Base-by-base conservation (phyloP, 2,329 filamentous ascomycete species). In the Penicillium palitans region DNA sequence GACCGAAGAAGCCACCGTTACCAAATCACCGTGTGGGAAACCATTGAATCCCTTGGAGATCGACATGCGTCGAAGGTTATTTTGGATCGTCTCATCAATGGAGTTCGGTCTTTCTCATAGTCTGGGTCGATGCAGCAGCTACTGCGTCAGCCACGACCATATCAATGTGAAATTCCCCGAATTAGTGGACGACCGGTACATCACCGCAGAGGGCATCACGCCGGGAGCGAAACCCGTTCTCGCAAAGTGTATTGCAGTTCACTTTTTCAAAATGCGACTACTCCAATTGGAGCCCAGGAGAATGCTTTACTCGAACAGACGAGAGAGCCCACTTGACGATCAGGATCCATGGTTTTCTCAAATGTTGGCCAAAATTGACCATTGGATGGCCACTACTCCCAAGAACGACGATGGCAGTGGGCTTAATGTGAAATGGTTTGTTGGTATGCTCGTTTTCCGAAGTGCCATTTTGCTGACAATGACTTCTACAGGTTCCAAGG, bases 211-310 rank as follows among this genome's bases (percentile, higher is more conserved):
- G 35, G 93, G 91, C 3, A 89, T 97, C 57, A 78, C 86, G 24
- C 83, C 87, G 0, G 82, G 80, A 12, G 90, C 88, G 1, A 88
- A 88, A 6, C 82, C 85, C 2, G 91, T 90, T 39, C 83, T 93
- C 65, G 91, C 90, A 70, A 99, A 99, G 74, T 85, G 90, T 67
- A 87, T 96, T 27, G 88, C 91, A 2, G 92, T 97, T 61, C 93
- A 99, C 72, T 95, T 96, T 68, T 92, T 92, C 79, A 93, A 90
- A 71, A 96, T 97, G 91, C 84, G 91, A 55, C 76, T 96, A 58
- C 80, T 93, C 13, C 93, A 97, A 72, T 86, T 93, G 15, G 93
- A 98, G 74, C 95, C 97, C 44, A 84, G 92, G 57, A 85, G 92
- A 58, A 88, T 87, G 7, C 80, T 98, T 0, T 98, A 99, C 72